Percentiles rank a stretch among this genome's conserved stretches.
phyloP scores from a whole-genome alignment of 1,284 basidiomycete genomes.

The Cryptococcus sp. region DNA sequence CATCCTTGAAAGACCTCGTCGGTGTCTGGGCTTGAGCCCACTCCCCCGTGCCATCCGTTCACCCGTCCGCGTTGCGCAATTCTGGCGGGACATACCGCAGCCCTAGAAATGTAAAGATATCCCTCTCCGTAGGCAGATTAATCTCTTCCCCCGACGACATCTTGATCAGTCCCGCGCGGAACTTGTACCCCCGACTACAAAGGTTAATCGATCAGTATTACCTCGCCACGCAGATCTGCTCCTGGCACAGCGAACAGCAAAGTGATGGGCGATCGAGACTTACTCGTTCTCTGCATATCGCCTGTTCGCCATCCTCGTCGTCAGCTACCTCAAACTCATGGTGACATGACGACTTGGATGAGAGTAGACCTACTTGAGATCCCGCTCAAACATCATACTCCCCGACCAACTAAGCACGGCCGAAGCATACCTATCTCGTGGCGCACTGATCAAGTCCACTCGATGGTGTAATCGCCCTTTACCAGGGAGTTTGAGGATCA shows the following conservation, averaged over 20 bases:
- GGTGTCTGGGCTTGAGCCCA: neutral
- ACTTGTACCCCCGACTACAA: conserved; percentile 43
- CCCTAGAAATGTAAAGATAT: conserved; percentile 46
- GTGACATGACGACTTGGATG: neutral
- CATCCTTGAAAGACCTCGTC: too few species aligned
- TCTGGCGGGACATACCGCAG: conserved; percentile 48
- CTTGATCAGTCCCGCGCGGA: conserved; percentile 45
- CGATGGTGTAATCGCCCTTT: conserved; percentile 38
- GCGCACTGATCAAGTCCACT: conserved; percentile 51
- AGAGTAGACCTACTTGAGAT: conserved; percentile 42
- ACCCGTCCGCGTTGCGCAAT: conserved; percentile 51
- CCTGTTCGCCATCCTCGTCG: conserved; percentile 15
- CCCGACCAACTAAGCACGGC: conserved; percentile 52
- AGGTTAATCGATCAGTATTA: neutral
- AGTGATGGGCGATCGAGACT: conserved; percentile 3
- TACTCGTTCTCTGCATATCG: conserved; percentile 42
- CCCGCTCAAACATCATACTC: conserved; percentile 55
- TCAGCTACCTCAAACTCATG: too few species aligned
- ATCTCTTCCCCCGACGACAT: conserved; percentile 42
- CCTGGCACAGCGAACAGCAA: neutral
- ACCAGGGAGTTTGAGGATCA: conserved; percentile 37
- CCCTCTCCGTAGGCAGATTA: conserved; percentile 46
- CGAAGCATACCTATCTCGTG: conserved; percentile 47
- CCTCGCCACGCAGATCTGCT: neutral
- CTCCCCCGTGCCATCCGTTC: conserved; percentile 3